Evolutionary conservation across 2,329 filamentous ascomycete species (phyloP).

Genomic region (Colletotrichum trifolii): DNA sequence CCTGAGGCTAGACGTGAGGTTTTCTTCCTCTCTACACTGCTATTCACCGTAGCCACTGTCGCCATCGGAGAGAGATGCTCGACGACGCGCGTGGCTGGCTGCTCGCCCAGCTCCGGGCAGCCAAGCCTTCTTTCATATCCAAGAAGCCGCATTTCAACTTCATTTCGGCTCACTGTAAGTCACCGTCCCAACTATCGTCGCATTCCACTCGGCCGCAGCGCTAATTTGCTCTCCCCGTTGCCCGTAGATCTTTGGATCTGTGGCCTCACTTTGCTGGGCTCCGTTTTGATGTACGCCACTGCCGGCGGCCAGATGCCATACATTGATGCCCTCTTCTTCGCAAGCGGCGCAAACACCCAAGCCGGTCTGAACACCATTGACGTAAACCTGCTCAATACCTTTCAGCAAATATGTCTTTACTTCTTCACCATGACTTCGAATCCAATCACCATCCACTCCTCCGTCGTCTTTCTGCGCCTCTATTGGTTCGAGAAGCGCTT

Average conservation of each 20-base stretch:
- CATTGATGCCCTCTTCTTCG: conserved; percentile 90
- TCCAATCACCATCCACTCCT: conserved; percentile 85
- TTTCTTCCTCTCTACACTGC: conserved; percentile 1
- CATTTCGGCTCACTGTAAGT: conserved; percentile 81
- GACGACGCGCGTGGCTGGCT: conserved; percentile 42
- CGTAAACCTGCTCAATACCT: conserved; percentile 74
- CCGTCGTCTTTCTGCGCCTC: conserved; percentile 89
- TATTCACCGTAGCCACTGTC: conserved; percentile 5
- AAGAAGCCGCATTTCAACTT: conserved; percentile 81
- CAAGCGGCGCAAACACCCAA: conserved; percentile 88
- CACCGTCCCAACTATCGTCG: conserved; percentile 22
- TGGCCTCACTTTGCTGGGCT: conserved; percentile 76
- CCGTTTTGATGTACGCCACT: conserved; percentile 77
- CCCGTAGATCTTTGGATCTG: conserved; percentile 82
- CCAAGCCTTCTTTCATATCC: conserved; percentile 68
- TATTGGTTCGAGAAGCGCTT: conserved; percentile 99
- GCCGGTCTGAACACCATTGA: conserved; percentile 89
- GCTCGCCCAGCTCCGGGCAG: conserved; percentile 54
- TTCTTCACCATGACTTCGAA: conserved; percentile 79
- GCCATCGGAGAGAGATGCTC: conserved; percentile 44
- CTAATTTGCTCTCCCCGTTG: conserved; percentile 19
- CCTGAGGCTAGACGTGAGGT: conserved; percentile 13
- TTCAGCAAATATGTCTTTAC: conserved; percentile 80
- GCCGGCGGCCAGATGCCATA: conserved; percentile 73
- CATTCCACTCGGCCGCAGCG: conserved; percentile 19